These are phyloP conservation scores for Clohesyomyces aquaticus DNA, from an alignment of 495 filamentous ascomycete species.

Conservation along the genomic window DNA sequence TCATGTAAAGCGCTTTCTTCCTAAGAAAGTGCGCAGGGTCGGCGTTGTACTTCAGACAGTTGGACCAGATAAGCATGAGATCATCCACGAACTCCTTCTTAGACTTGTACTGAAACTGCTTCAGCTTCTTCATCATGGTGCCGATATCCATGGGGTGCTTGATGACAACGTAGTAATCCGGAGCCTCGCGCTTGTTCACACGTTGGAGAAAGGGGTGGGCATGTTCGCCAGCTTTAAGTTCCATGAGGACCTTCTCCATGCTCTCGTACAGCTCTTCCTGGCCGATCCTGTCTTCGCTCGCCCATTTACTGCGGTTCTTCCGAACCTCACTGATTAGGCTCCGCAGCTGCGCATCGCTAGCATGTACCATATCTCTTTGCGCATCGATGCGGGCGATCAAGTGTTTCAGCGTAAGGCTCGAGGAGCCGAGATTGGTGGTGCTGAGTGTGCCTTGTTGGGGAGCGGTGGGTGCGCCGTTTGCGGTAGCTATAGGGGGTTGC, in stretches of 20 bases:
- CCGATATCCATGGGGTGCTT: conserved; percentile 98
- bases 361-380: conserved; percentile 81
- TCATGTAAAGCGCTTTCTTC: conserved; percentile 93
- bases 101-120: conserved; percentile 81
- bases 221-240: conserved; percentile 94
- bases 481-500: conserved; percentile 57
- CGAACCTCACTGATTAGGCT: conserved; percentile 93
- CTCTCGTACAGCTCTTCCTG: conserved; percentile 98
- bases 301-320: conserved; percentile 98
- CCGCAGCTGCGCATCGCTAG: conserved; percentile 89
- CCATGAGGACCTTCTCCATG: conserved; percentile 90
- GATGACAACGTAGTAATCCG: conserved; percentile 93
- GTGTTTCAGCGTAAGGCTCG: conserved; percentile 95
- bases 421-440: conserved; percentile 91
- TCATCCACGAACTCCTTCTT: conserved; percentile 95
- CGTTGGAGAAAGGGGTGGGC: conserved; percentile 88
- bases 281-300: conserved; percentile 92
- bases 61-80: conserved; percentile 92
- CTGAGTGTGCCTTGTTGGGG: conserved; percentile 82
- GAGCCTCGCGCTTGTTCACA: conserved; percentile 95
- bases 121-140: conserved; percentile 97
- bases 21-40: conserved; percentile 84
- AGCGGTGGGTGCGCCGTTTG: conserved; percentile 50
- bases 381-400: conserved; percentile 93
- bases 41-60: conserved; percentile 94